Evolutionary conservation across 805 yeast genomes (phyloP), one percentile per base, ranked within the genome.

Genomic region (Metschnikowia vanudenii): DNA sequence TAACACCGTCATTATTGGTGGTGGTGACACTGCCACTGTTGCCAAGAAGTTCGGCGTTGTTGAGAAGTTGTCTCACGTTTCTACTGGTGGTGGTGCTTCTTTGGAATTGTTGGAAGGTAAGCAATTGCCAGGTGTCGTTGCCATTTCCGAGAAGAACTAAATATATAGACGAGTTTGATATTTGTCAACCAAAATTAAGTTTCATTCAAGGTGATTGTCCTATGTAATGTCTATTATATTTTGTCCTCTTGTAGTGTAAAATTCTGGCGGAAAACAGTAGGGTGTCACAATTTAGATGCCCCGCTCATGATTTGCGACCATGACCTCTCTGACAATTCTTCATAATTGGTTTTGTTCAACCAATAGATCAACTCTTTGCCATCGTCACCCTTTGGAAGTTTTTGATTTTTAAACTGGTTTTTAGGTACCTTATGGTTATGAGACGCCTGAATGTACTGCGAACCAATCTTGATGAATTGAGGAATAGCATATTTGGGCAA

Each of bases 41-140:
- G 97, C 97, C 66, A 92, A 92, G 89, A 94, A 94, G 81, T 94
- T 77, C 76, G 97, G 97, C 69, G 97, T 85, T 58, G 91, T 88
- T 62, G 96, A 88, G 69, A 88, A 94, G 80, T 82, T 94, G 65
- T 89, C 97, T 44, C 99, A 94, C 75, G 97, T 94, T 59, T 92
- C 98, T 60, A 94, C 99, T 55, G 99, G 99, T 78, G 99, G 99
- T 78, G 99, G 99, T 81, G 99, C 99, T 60, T 92, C 98, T 55
- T 82, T 94, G 70, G 99, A 94, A 78, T 85, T 94, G 69, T 84
- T 94, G 69, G 99, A 94, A 80, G 99, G 99, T 78, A 94, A 94
- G 84, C 94, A 80, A 62, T 82, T 94, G 64, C 99, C 99, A 64
- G 99, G 99, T 83, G 98, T 94, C 61, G 83, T 79, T 65, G 95